A percentile compares a stretch with the other conserved stretches of the same genome.
These are phyloP conservation scores for Leccinum olivaceopallidum DNA, from an alignment of 768 basidiomycete species.

Conservation along the genomic window DNA sequence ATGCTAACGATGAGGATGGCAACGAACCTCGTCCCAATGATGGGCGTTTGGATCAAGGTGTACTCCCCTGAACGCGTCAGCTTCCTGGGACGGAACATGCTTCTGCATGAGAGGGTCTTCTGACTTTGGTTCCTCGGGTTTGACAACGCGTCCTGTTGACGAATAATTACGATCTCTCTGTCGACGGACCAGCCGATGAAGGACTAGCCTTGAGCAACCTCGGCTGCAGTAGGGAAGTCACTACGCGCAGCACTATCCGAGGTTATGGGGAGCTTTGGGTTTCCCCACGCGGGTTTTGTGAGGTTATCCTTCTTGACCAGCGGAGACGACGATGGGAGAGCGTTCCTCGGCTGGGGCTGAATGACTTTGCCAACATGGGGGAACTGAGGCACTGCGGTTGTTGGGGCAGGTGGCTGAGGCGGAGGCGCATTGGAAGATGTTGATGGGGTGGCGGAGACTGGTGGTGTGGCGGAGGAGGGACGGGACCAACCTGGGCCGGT, in stretches of 20 bases:
- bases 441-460: slow-evolving; percentile 51
- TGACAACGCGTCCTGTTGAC: slow-evolving; percentile 20
- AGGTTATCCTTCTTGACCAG: slow-evolving; percentile 34
- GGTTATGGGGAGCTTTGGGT: slow-evolving; percentile 41
- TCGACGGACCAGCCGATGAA: slow-evolving; percentile 1
- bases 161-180: slow-evolving; percentile 17
- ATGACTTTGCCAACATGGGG: slow-evolving; percentile 66
- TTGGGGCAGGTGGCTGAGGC: slow-evolving; percentile 44
- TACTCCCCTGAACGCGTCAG: slow-evolving; percentile 92
- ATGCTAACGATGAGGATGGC: slow-evolving; percentile 7
- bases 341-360: slow-evolving; percentile 56
- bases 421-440: slow-evolving; percentile 44
- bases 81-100: slow-evolving; percentile 74
- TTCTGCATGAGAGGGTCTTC: slow-evolving; percentile 51
- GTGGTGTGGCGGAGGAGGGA: slow-evolving; percentile 70
- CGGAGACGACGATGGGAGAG: slow-evolving; percentile 32
- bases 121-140: slow-evolving; percentile 42
- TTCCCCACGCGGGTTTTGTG: slow-evolving; percentile 73
- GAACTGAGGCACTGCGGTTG: slow-evolving; percentile 47
- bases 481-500: slow-evolving; percentile 77
- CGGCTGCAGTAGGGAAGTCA: slow-evolving; percentile 97
- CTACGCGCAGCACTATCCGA: slow-evolving; percentile 45
- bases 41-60: slow-evolving; percentile 92
- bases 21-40: slow-evolving; percentile 96
- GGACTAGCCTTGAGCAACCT: slow-evolving; percentile 80